Base-by-base conservation (phyloP, 192 early-diverging fungal genomes). In the Umbelopsis vinacea region DNA sequence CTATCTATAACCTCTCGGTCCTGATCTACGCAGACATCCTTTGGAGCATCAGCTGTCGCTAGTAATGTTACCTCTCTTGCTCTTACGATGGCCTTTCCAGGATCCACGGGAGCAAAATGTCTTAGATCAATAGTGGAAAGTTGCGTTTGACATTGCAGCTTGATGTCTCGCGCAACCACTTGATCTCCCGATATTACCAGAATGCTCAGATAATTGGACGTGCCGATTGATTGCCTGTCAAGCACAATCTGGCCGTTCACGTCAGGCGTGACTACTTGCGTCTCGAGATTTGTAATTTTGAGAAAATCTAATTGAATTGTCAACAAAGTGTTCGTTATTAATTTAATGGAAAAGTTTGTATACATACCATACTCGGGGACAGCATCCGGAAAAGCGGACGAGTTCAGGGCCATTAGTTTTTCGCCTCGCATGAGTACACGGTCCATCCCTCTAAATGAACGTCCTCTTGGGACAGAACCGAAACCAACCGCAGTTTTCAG, bases 1-100 rank as follows among this genome's bases (percentile, higher is more conserved):
- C 52, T 74, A 38, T 74, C 70, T 0, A 79, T 45, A 1, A 68
- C 68, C 33, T 79, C 66, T 26, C 45, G 74, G 12, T 79, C 73
- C 10, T 72, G 48, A 3, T 43, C 68, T 21, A 52, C 47, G 2
- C 53, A 52, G 9, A 67, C 38, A 37, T 52, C 47, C 10, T 70
- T 10, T 23, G 68, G 37, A 19, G 43, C 60, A 52, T 52, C 6
- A 21, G 69, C 22, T 40, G 29, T 37, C 38, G 24, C 35, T 19
- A 63, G 19, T 15, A 35, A 15, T 26, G 57, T 63, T 11, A 63
- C 29, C 57, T 63, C 57, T 3, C 57, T 29, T 37, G 57, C 33
- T 63, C 57, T 63, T 19, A 63, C 33, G 26, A 63, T 63, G 5
- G 57, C 57, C 7, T 63, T 63, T 29, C 57, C 33, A 11, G 26